phyloP scores from a whole-genome alignment of 306 rosid species.

The Prinsepia uniflora region DNA sequence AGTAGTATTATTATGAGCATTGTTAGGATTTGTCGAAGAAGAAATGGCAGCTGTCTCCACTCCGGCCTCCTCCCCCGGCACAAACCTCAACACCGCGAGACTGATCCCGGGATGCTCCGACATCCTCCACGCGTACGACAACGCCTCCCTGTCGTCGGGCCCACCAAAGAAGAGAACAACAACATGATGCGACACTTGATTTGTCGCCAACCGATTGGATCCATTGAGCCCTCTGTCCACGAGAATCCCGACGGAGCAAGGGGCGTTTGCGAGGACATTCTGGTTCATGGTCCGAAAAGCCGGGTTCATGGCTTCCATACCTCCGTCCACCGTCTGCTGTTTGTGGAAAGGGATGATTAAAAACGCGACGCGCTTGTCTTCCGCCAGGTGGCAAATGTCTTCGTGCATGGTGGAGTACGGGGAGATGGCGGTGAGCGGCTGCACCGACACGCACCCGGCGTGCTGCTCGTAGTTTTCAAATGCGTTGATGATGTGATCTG shows the following conservation, averaged over 20 bases:
- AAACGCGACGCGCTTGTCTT: constrained; percentile 68
- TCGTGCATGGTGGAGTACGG: constrained; percentile 95
- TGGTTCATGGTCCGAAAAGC: constrained; percentile 64
- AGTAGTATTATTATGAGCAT: background rate
- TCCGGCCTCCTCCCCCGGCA: constrained; percentile 33
- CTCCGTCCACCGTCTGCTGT: constrained; percentile 91
- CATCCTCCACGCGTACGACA: constrained; percentile 82
- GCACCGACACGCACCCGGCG: constrained; percentile 47
- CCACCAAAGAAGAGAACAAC: constrained; percentile 78
- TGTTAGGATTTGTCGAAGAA: background rate
- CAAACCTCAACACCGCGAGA: constrained; percentile 56
- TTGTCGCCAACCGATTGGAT: constrained; percentile 41
- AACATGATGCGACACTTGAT: constrained; percentile 49
- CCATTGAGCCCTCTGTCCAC: constrained; percentile 79
- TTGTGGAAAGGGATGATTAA: constrained; percentile 83
- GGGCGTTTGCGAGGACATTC: constrained; percentile 61
- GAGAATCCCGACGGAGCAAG: constrained; percentile 84
- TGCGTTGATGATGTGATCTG: constrained; percentile 81
- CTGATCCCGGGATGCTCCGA: constrained; percentile 53
- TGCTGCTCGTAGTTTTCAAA: constrained; percentile 76
- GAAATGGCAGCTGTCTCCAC: background rate
- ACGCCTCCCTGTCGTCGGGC: constrained; percentile 86
- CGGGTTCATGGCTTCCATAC: constrained; percentile 83
- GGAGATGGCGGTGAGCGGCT: constrained; percentile 77
- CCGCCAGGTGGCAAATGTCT: constrained; percentile 72